phyloP scores from a whole-genome alignment of 2,329 filamentous ascomycete genomes.

The Coleophoma crateriformis region DNA sequence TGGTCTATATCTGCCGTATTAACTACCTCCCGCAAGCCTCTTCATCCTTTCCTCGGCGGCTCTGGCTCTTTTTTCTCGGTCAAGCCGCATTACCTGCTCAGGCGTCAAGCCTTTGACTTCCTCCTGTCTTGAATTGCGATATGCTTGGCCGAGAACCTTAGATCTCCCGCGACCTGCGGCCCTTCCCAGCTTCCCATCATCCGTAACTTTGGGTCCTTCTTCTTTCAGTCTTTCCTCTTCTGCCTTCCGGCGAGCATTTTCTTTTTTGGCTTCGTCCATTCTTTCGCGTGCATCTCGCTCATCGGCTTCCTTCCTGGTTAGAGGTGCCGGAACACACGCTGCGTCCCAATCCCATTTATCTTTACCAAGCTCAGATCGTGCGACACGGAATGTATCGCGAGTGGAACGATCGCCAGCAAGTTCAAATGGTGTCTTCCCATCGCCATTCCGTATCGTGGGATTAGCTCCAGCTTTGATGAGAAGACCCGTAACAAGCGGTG shows the following conservation, averaged over 20 bases:
- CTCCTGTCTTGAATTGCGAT: conserved; percentile 76
- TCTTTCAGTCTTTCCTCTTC: conserved; percentile 69
- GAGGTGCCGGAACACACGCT: conserved; percentile 64
- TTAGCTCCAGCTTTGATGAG: conserved; percentile 70
- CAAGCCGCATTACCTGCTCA: conserved; percentile 78
- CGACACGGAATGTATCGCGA: conserved; percentile 86
- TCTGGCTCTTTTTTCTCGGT: conserved; percentile 82
- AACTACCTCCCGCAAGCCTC: too few relatives aligned
- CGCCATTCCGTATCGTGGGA: conserved; percentile 62
- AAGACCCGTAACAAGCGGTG: conserved; percentile 71
- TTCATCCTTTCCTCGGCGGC: not conserved
- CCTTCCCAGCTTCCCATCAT: conserved; percentile 26
- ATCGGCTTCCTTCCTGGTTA: conserved; percentile 69
- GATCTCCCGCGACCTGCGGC: conserved; percentile 42
- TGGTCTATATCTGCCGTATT: too few relatives aligned
- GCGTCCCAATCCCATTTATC: conserved; percentile 70
- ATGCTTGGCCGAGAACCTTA: conserved; percentile 47
- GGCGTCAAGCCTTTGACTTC: conserved; percentile 80
- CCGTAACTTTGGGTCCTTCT: conserved; percentile 56
- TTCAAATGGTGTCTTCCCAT: conserved; percentile 83
- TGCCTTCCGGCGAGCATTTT: conserved; percentile 62
- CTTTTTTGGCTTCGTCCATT: conserved; percentile 60
- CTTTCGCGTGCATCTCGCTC: conserved; percentile 65
- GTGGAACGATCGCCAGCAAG: conserved; percentile 81
- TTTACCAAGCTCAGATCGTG: conserved; percentile 77